Base-by-base conservation (phyloP, 768 basidiomycete species). In the Rhizopogon vulgaris region DNA sequence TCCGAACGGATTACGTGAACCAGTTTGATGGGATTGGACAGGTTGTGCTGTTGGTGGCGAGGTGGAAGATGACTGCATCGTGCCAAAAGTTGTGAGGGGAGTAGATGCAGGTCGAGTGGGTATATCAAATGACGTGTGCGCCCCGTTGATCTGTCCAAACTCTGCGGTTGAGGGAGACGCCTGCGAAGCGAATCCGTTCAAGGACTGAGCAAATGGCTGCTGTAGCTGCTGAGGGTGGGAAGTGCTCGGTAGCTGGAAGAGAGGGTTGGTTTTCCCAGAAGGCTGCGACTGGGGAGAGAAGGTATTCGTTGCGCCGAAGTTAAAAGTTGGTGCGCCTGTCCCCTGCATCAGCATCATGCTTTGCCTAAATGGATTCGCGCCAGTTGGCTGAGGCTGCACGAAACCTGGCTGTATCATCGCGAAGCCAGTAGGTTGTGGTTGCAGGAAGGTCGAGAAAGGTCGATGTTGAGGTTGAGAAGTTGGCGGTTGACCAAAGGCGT, bases 1-100 rank as follows among this genome's bases (percentile, higher is more conserved):
- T 6, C 93, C 94, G 57, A 99, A 99, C 3, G 96, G 96, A 76
- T 99, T 99, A 58, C 83, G 84, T 6, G 91, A 90, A 25, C 96
- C 95, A 3, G 96, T 99, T 65, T 87, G 83, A 65, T 98, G 94
- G 6, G 93, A 77, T 60, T 82, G 84, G 25, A 97, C 78, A 6
- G 84, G 82, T 60, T 85, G 82, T 2, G 77, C 73, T 3, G 71
- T 57, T 36, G 78, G 75, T 4, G 78, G 77, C 6, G 76, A 71
- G 6, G 62, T 60, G 28, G 64, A 56, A 27, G 70, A 60, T 39
- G 50, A 62, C 51, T 60, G 59, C 5, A 52, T 54, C 43, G 56
- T 41, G 30, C 58, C 60, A 36, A 73, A 60, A 15, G 73, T 70
- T 4, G 76, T 78, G 18, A 86, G 74, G 8, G 90, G 90, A 1